Conservation (phyloP, 805 yeast genomes). For the Candida khao-thaluensis region DNA sequence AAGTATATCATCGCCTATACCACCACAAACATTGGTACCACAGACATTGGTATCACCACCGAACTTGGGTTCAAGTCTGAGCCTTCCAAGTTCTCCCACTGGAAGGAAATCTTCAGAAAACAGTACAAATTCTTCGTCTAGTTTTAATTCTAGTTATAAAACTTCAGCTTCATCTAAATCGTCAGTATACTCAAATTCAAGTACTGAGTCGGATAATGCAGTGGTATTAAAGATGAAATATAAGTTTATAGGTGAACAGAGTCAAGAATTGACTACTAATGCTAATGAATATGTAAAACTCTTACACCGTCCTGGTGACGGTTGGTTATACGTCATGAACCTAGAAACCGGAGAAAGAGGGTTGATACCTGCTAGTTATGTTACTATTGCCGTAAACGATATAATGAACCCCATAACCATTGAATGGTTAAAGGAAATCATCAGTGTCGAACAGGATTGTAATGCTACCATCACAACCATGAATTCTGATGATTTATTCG, state of each 20-base stretch:
- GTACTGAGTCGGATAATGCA: background rate
- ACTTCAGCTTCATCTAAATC: constrained; percentile 1
- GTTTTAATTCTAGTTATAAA: background rate
- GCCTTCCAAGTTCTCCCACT: background rate
- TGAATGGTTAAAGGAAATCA: constrained; percentile 30
- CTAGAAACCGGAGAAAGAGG: constrained; percentile 27
- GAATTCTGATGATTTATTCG: constrained; percentile 13
- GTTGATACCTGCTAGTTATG: constrained; percentile 39
- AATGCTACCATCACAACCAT: background rate
- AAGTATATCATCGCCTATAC: constrained; percentile 20
- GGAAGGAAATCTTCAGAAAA: background rate
- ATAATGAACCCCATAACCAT: constrained; percentile 28
- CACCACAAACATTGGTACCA: background rate
- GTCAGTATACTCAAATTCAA: background rate
- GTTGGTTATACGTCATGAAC: constrained; percentile 37
- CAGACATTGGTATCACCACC: no score
- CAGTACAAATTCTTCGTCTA: background rate
- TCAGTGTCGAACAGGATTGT: background rate
- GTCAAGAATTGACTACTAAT: constrained; percentile 27
- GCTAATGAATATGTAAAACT: constrained; percentile 31
- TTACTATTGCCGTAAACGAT: constrained; percentile 41
- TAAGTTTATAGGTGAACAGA: constrained; percentile 27
- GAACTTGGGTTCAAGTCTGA: no score
- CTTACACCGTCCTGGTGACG: constrained; percentile 37
- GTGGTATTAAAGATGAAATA: constrained; percentile 32